Conservation (phyloP, 2,329 filamentous ascomycete species). For the Mariannaea elegans region DNA sequence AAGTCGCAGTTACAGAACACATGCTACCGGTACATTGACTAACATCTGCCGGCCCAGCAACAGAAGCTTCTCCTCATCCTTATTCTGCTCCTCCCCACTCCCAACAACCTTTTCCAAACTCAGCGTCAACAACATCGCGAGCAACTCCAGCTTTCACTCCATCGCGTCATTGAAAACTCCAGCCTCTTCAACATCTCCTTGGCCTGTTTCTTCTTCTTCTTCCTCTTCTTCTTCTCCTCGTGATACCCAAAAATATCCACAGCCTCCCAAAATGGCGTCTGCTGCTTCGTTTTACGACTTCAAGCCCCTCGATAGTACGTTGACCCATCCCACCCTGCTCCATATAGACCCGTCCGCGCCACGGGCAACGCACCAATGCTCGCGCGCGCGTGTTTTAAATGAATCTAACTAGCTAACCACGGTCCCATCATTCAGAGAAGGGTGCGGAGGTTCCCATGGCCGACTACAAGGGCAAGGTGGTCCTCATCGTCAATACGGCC, state of each 20-base stretch:
- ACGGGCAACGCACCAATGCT: too few relatives aligned
- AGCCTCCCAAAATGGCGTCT: slow-evolving; percentile 48
- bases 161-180: slow-evolving; percentile 11
- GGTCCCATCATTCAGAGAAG: slow-evolving; percentile 47
- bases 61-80: slow-evolving; percentile 14
- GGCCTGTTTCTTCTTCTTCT: too few relatives aligned
- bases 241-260: slow-evolving; percentile 13
- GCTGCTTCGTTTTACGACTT: slow-evolving; percentile 78
- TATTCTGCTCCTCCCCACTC: background rate
- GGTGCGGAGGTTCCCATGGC: slow-evolving; percentile 75
- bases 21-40: slow-evolving; percentile 4
- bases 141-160: background rate
- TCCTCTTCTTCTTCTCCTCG: slow-evolving; percentile 13
- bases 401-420: slow-evolving; percentile 24
- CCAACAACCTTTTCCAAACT: slow-evolving; percentile 2
- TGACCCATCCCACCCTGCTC: slow-evolving; percentile 7
- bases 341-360: background rate
- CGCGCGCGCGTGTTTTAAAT: background rate
- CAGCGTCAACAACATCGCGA: slow-evolving; percentile 3
- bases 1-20: background rate
- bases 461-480: slow-evolving; percentile 87
- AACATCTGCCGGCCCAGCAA: slow-evolving; percentile 17
- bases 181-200: too few relatives aligned
- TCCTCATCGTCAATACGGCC: slow-evolving; percentile 96
- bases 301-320: slow-evolving; percentile 80